Evolutionary conservation across 495 filamentous ascomycete genomes (phyloP).

Genomic region (Talaromyces proteolyticus): DNA sequence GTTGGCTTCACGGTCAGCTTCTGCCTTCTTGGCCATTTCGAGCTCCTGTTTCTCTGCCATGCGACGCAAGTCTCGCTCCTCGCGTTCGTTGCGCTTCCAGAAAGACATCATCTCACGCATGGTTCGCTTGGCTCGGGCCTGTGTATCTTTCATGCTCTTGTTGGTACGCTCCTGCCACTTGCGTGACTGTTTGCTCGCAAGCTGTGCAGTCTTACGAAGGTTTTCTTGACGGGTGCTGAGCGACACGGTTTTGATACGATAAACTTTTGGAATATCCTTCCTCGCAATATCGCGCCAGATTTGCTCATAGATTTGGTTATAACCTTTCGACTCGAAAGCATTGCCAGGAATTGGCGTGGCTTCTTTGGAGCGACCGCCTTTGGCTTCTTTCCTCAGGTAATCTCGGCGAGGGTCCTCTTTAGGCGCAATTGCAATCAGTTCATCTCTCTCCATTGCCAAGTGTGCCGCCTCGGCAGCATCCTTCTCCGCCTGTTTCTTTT

Average conservation of each 20-base stretch:
- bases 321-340: slow-evolving; percentile 80
- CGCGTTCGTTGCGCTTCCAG: slow-evolving; percentile 98
- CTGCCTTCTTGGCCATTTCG: slow-evolving; percentile 91
- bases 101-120: slow-evolving; percentile 99
- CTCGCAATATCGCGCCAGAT: slow-evolving; percentile 94
- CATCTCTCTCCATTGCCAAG: slow-evolving; percentile 77
- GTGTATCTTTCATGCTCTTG: slow-evolving; percentile 96
- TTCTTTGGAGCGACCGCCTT: slow-evolving; percentile 55
- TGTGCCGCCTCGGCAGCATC: slow-evolving; percentile 87
- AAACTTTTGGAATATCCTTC: slow-evolving; percentile 91
- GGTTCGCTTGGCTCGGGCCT: slow-evolving; percentile 91
- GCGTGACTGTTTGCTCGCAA: slow-evolving; percentile 95
- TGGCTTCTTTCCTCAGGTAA: slow-evolving; percentile 49
- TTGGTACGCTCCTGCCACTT: slow-evolving; percentile 97
- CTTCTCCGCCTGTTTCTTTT: slow-evolving; percentile 94
- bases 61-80: slow-evolving; percentile 91
- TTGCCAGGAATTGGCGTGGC: slow-evolving; percentile 45
- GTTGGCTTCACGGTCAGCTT: slow-evolving; percentile 94
- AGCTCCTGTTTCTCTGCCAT: slow-evolving; percentile 93
- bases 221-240: slow-evolving; percentile 83
- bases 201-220: slow-evolving; percentile 91
- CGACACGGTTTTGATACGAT: slow-evolving; percentile 75
- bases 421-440: slow-evolving; percentile 54
- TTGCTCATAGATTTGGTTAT: slow-evolving; percentile 95
- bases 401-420: slow-evolving; percentile 58